phyloP scores from a whole-genome alignment of 768 basidiomycete genomes.

The Tricholoma bakamatsutake region DNA sequence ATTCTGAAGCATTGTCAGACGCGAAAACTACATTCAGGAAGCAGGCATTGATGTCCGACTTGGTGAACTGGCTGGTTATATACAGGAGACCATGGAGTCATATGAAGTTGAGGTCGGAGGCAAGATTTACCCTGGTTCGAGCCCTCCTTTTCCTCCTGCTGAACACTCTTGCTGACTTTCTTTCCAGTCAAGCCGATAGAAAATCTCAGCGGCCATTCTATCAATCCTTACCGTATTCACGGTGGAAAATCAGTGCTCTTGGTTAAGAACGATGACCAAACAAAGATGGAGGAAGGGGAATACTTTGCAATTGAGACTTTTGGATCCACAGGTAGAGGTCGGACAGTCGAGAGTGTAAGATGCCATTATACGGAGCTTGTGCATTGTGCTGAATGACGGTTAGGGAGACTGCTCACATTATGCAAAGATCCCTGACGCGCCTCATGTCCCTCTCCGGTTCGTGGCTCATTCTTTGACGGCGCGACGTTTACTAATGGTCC shows the following conservation, averaged over 20 bases:
- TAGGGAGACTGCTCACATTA: conserved; percentile 96
- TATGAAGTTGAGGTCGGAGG: conserved; percentile 94
- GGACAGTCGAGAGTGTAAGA: conserved; percentile 74
- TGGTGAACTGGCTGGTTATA: conserved; percentile 85
- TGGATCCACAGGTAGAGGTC: conserved; percentile 91
- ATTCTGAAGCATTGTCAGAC: neutral
- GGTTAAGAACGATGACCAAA: conserved; percentile 83
- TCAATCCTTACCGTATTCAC: conserved; percentile 87
- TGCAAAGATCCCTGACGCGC: conserved; percentile 65
- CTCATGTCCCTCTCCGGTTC: conserved; percentile 70
- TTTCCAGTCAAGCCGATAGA: conserved; percentile 82
- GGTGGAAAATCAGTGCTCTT: conserved; percentile 90
- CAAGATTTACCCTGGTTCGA: conserved; percentile 71
- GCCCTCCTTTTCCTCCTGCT: conserved; percentile 6
- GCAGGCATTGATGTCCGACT: conserved; percentile 94
- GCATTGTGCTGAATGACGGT: neutral
- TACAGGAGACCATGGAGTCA: conserved; percentile 98
- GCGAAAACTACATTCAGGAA: conserved; percentile 48
- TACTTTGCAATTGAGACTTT: conserved; percentile 99
- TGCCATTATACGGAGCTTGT: neutral
- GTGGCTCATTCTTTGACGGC: conserved; percentile 13
- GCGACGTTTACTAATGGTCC: conserved; percentile 5
- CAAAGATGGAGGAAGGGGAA: conserved; percentile 99
- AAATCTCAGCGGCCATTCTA: conserved; percentile 93
- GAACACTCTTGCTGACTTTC: conserved; percentile 1